These are phyloP conservation scores for Entomortierella parvispora DNA, from an alignment of 192 early-diverging fungal genomes.

Conservation along the genomic window DNA sequence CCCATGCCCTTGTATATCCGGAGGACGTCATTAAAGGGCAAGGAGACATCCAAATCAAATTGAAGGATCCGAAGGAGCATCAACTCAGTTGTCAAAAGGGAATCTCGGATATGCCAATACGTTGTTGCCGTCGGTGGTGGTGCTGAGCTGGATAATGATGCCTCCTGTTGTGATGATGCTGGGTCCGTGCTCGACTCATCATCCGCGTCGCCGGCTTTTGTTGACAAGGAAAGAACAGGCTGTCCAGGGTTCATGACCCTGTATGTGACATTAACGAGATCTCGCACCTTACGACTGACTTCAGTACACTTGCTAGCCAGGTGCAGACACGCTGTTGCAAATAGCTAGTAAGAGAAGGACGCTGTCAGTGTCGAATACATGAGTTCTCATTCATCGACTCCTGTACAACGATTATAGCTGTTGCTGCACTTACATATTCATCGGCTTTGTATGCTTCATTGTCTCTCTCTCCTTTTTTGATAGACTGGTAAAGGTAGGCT, in stretches of 20 bases:
- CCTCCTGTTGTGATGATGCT: slow-evolving; percentile 6
- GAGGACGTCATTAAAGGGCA: slow-evolving; percentile 61
- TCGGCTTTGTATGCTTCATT: slow-evolving; percentile 51
- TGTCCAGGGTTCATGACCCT: slow-evolving; percentile 34
- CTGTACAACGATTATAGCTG: slow-evolving; percentile 6
- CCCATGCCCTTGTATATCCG: slow-evolving; percentile 62
- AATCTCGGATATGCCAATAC: slow-evolving; percentile 59
- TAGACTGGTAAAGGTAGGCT: slow-evolving; percentile 40
- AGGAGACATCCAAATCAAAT: slow-evolving; percentile 60
- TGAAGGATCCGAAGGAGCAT: slow-evolving; percentile 59
- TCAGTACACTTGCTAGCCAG: slow-evolving; percentile 65
- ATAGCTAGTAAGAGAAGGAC: slow-evolving; percentile 46
- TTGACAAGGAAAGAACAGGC: slow-evolving; percentile 35
- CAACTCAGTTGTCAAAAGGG: slow-evolving; percentile 60
- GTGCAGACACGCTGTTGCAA: slow-evolving; percentile 64
- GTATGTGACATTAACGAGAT: slow-evolving; percentile 64
- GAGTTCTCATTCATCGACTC: neutral
- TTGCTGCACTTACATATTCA: slow-evolving; percentile 33
- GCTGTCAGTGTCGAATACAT: slow-evolving; percentile 21
- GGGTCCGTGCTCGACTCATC: neutral
- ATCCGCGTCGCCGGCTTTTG: slow-evolving; percentile 22
- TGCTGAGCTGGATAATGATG: slow-evolving; percentile 9
- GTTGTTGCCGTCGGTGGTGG: slow-evolving; percentile 47
- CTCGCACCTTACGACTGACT: slow-evolving; percentile 60
- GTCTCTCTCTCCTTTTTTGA: slow-evolving; percentile 35